These are phyloP conservation scores for Sclerotinia subarctica DNA, from an alignment of 2,329 filamentous ascomycete species.

Conservation along the genomic window DNA sequence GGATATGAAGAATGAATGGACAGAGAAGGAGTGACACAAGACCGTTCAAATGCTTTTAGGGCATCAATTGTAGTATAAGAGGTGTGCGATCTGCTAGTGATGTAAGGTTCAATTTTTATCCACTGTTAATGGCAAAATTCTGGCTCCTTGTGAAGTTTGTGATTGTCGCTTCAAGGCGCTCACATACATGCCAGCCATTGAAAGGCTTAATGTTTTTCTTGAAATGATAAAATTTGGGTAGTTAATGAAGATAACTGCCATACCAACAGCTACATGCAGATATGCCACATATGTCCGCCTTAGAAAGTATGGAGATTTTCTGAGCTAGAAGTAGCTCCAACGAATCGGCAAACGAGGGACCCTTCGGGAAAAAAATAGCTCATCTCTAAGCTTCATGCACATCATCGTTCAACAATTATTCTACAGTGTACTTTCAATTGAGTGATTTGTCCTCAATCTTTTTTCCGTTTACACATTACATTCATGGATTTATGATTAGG, in stretches of 20 bases:
- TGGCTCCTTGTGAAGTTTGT: not conserved
- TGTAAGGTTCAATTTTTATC: constrained; percentile 13
- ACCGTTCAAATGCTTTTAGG: constrained; percentile 1
- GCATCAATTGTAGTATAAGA: constrained; percentile 20
- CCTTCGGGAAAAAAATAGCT: constrained; percentile 5
- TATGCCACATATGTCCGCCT: not conserved
- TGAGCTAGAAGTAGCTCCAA: constrained; percentile 1
- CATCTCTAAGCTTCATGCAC: constrained; percentile 9
- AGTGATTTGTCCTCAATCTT: constrained; percentile 17
- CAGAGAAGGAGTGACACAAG: not conserved
- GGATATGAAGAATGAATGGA: constrained; percentile 9
- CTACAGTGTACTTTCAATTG: constrained; percentile 2
- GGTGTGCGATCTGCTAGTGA: constrained; percentile 9
- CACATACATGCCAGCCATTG: not conserved
- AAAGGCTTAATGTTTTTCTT: not conserved
- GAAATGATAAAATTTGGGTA: not conserved
- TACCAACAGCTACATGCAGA: not conserved
- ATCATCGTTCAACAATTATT: constrained; percentile 1
- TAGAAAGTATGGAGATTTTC: not conserved
- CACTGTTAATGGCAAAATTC: not conserved
- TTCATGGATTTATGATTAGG: not conserved
- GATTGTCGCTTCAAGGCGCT: not conserved
- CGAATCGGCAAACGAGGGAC: constrained; percentile 14
- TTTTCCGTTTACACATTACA: not conserved
- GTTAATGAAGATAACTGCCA: not conserved